These are phyloP conservation scores for Mesembryanthemum crystallinum DNA, from an alignment of 148 eudicot species.

Conservation along the genomic window DNA sequence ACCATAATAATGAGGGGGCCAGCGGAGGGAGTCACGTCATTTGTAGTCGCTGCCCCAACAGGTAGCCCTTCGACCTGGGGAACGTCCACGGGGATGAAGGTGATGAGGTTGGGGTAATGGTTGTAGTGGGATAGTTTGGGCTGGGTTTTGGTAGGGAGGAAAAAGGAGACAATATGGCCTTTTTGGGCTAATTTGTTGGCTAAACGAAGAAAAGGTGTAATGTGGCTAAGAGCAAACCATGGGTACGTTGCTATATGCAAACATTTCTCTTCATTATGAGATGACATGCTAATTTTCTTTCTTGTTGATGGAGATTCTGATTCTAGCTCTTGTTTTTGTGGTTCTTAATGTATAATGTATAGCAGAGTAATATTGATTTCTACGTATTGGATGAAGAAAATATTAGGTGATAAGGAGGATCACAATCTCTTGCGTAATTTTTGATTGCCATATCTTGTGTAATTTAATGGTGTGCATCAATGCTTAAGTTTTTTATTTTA, in stretches of 20 bases:
- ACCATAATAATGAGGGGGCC: conserved; percentile 17
- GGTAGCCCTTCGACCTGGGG: conserved; percentile 46
- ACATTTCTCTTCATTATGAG: no score
- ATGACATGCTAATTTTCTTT: neutral
- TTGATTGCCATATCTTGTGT: no score
- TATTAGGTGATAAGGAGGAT: no score
- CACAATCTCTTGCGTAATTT: no score
- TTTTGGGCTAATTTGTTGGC: conserved; percentile 38
- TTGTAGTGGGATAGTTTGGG: conserved; percentile 31
- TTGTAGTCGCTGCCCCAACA: conserved; percentile 33
- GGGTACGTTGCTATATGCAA: conserved; percentile 35
- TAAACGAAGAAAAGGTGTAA: conserved; percentile 34
- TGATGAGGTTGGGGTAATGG: conserved; percentile 34
- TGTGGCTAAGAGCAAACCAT: conserved; percentile 44
- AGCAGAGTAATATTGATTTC: no score
- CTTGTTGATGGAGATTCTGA: no score
- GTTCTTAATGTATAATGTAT: no score
- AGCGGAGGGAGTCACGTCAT: conserved; percentile 25
- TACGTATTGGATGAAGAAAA: no score
- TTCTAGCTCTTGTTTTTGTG: no score
- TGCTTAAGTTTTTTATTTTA: no score
- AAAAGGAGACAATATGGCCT: conserved; percentile 34
- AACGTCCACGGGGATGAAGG: conserved; percentile 32
- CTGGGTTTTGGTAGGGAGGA: conserved; percentile 30
- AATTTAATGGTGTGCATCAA: no score